A percentile compares a stretch with the other conserved stretches of the same genome.
phyloP scores from a whole-genome alignment of 75 land plant species.

The Sequoia sempervirens region DNA sequence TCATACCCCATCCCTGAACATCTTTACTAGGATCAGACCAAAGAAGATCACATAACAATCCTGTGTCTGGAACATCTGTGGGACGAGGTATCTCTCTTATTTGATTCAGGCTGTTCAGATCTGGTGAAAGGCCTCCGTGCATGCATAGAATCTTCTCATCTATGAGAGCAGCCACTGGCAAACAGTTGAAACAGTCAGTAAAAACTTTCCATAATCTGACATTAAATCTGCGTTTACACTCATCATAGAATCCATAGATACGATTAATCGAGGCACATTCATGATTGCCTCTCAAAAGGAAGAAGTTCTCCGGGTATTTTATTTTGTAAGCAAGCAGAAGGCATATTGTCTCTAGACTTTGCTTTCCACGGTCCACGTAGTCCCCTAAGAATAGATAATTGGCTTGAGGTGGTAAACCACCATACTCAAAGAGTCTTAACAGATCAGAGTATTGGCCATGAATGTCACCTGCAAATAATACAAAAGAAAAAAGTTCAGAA shows the following conservation, averaged over 20 bases:
- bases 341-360: constrained; percentile 81
- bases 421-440: constrained; percentile 71
- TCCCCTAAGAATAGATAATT: constrained; percentile 77
- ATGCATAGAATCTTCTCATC: constrained; percentile 89
- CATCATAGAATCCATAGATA: constrained; percentile 85
- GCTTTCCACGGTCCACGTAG: constrained; percentile 74
- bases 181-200: constrained; percentile 77
- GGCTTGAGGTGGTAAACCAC: constrained; percentile 71
- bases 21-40: constrained; percentile 87
- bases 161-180: constrained; percentile 81
- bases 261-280: constrained; percentile 83
- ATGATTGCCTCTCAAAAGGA: constrained; percentile 71
- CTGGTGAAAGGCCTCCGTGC: constrained; percentile 93
- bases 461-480: constrained; percentile 55
- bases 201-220: constrained; percentile 81
- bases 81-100: constrained; percentile 58
- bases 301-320: constrained; percentile 80
- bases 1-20: constrained; percentile 73
- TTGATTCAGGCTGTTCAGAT: constrained; percentile 57
- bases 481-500: not conserved
- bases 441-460: constrained; percentile 82
- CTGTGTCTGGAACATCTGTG: constrained; percentile 74
- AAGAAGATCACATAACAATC: constrained; percentile 73
- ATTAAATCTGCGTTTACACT: constrained; percentile 80
- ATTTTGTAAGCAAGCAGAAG: constrained; percentile 72